Base-by-base conservation (phyloP, 495 filamentous ascomycete species). In the Hypoxylon subgilvum region DNA sequence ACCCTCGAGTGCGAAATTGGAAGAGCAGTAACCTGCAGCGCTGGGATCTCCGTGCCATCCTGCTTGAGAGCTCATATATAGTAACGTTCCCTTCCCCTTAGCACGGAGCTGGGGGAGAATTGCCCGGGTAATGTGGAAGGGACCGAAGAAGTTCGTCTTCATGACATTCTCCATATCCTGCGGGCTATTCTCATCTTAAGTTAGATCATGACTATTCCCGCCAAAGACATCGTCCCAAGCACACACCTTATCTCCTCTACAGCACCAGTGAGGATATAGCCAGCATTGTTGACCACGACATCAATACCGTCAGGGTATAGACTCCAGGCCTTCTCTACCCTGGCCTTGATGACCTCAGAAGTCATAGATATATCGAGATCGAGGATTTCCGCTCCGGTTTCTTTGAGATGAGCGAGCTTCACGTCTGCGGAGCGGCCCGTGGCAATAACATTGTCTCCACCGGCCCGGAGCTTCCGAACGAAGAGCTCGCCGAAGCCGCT, bases 1-100 rank as follows among this genome's bases (percentile, higher is more conserved):
- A 63, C 93, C 93, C 68, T 97, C 93, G 4, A 95, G 86, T 0
- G 93, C 93, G 69, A 95, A 96, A 69, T 97, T 97, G 0, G 89
- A 92, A 0, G 92, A 92, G 71, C 93, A 96, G 67, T 96, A 97
- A 17, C 59, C 65, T 2, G 62, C 52, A 18, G 61, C 72, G 4
- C 71, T 71, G 0, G 78, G 72, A 18, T 76, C 72, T 7, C 72
- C 77, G 9, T 76, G 32, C 53, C 71, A 69, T 1, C 80, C 83
- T 2, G 77, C 78, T 22, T 84, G 75, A 5, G 74, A 79, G 2
- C 76, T 77, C 7, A 85, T 61, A 36, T 84, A 76, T 10, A 79
- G 56, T 12, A 85, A 69, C 5, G 78, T 73, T 0, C 82, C 83
- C 16, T 74, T 76, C 4, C 66, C 65, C 16, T 69, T 67, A 14